Percentiles rank a stretch among this genome's conserved stretches.
Conservation (phyloP, 306 rosid species). For the Alnus glutinosa region DNA sequence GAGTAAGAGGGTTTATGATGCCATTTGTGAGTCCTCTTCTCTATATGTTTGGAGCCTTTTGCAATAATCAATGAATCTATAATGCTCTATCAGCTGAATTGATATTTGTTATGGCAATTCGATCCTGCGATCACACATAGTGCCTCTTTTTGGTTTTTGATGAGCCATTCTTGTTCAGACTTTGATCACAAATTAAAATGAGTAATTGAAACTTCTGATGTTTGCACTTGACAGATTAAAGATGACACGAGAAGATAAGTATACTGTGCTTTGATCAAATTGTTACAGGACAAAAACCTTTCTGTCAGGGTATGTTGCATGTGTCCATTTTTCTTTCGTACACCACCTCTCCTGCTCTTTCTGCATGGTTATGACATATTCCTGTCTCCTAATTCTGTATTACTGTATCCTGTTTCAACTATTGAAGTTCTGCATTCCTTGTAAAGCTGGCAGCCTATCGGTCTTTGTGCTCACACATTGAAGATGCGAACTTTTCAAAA, state of each 20-base stretch:
- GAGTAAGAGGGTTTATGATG: neutral
- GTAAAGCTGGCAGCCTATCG: constrained; percentile 94
- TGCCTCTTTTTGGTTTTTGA: constrained; percentile 1
- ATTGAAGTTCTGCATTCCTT: constrained; percentile 32
- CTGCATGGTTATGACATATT: constrained; percentile 22
- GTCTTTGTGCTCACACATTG: constrained; percentile 78
- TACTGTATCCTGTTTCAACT: constrained; percentile 13
- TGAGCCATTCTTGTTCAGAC: constrained; percentile 12
- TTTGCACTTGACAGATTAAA: constrained; percentile 58
- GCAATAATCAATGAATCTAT: constrained; percentile 13
- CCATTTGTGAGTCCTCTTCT: constrained; percentile 8
- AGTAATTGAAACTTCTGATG: neutral
- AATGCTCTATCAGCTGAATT: neutral
- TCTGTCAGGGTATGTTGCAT: constrained; percentile 73
- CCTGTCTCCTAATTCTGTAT: constrained; percentile 19
- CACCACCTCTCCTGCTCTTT: constrained; percentile 13
- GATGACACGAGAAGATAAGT: constrained; percentile 91
- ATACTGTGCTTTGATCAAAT: constrained; percentile 81
- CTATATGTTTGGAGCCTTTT: constrained; percentile 16
- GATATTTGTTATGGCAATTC: neutral
- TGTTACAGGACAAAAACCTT: constrained; percentile 81
- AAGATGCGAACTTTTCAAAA: constrained; percentile 91
- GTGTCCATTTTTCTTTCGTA: constrained; percentile 14
- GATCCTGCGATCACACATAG: neutral
- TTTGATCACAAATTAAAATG: constrained; percentile 1